These are phyloP conservation scores for Aphanomyces stellatus DNA, from an alignment of 352 stramenopile genomes.

Conservation along the genomic window DNA sequence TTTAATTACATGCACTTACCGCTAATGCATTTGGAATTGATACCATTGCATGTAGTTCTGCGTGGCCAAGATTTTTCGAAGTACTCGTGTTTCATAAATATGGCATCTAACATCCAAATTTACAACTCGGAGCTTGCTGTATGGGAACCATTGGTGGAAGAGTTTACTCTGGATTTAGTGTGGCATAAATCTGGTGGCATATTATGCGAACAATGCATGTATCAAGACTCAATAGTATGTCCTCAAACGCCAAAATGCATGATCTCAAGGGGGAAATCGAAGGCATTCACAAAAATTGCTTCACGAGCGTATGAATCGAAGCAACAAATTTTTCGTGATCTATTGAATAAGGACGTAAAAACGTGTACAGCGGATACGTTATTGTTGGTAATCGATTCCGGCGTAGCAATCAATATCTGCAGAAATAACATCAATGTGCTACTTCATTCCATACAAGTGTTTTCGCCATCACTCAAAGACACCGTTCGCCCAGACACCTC, in stretches of 20 bases:
- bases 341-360: conserved; percentile 37
- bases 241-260: conserved; percentile 65
- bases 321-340: conserved; percentile 76
- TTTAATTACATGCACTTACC: conserved; percentile 84
- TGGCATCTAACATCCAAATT: conserved; percentile 64
- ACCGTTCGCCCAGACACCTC: conserved; percentile 28
- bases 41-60: conserved; percentile 56
- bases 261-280: conserved; percentile 52
- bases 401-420: conserved; percentile 75
- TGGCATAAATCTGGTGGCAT: conserved; percentile 57
- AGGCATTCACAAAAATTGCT: conserved; percentile 54
- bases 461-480: conserved; percentile 52
- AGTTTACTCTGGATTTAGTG: conserved; percentile 72
- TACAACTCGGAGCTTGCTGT: conserved; percentile 84
- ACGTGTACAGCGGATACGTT: conserved; percentile 42
- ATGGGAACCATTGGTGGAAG: conserved; percentile 76
- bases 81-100: conserved; percentile 47
- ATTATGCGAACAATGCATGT: conserved; percentile 74
- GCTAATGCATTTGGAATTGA: conserved; percentile 63
- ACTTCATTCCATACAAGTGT: conserved; percentile 61
- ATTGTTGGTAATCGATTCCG: conserved; percentile 67
- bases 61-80: conserved; percentile 51
- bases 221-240: conserved; percentile 47
- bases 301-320: conserved; percentile 65
- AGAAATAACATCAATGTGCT: conserved; percentile 78